phyloP scores from a whole-genome alignment of 169 alveolate species.

The Eimeria acervulina region DNA sequence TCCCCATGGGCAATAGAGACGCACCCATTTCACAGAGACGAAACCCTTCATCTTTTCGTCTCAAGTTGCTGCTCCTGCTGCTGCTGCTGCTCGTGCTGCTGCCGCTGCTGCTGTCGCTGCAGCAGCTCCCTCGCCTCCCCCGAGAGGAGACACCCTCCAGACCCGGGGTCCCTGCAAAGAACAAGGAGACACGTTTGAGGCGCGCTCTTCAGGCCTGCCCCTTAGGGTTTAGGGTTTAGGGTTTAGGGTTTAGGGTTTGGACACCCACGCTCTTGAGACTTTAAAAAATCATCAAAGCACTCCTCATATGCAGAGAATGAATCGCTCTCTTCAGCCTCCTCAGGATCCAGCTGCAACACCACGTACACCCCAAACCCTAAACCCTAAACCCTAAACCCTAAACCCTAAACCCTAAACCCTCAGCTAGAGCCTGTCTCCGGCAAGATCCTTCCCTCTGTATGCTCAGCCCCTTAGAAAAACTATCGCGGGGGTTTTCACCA shows the following conservation, averaged over 20 bases:
- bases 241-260: background rate
- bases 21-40: background rate
- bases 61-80: constrained; percentile 1
- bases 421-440: no score
- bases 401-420: no score
- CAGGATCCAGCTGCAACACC: constrained; percentile 15
- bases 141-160: background rate
- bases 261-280: background rate
- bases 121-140: background rate
- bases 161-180: background rate
- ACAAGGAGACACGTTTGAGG: no score
- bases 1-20: background rate
- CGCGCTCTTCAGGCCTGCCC: background rate
- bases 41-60: background rate
- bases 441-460: no score
- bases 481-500: no score
- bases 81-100: constrained; percentile 49
- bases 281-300: constrained; percentile 14
- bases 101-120: constrained; percentile 25
- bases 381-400: no score
- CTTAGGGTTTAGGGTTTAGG: background rate
- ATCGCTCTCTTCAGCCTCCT: constrained; percentile 21
- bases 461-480: no score
- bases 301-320: constrained; percentile 37
- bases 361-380: no score